Base-by-base conservation (phyloP, 805 yeast species). In the Pichia heedii region DNA sequence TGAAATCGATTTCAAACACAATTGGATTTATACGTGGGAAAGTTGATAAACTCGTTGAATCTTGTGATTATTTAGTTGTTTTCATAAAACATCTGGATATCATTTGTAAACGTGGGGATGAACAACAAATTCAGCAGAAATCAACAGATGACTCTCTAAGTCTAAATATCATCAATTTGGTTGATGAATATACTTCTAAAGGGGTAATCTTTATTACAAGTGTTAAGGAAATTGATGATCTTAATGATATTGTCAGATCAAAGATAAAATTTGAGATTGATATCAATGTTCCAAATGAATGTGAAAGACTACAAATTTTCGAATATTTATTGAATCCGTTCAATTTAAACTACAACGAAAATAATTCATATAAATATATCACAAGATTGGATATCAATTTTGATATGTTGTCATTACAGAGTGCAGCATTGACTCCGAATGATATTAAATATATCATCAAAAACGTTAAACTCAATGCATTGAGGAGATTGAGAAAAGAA, bases 351-450 rank as follows among this genome's bases (percentile, higher is more conserved):
- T 6, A 32, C 13, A 16, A 36, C 20, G 6, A 22, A 19, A 19
- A 11, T 21, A 8, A 33, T n/a, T 11, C 22, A 29, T 47, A 43
- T 27, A 33, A 26, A 13, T 69, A 55, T 47, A 45, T 49, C 1
- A 50, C 66, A 7, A 60, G 74, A 16, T 63, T 66, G 13, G 81
- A 82, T 51, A 75, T 88, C 4, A 71, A 78, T 2, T 53, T 74
- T 6, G 63, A 69, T 1, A 63, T 76, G 0, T 65, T 93, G 26
- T 83, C 97, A 0, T 63, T 84, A 40, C 95, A 88, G 54, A 84
- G 95, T 46, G 97, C 97, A 2, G 97, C 97, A 19, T 68, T 90
- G 43, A 84, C 93, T 0, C 95, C 97, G 1, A 69, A 83, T 19
- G 97, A 93, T 59, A 67, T 90, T 38, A 65, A 65, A 3, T 77